Base-by-base conservation (phyloP, 2,329 filamentous ascomycete species). In the Trichophyton simii region DNA sequence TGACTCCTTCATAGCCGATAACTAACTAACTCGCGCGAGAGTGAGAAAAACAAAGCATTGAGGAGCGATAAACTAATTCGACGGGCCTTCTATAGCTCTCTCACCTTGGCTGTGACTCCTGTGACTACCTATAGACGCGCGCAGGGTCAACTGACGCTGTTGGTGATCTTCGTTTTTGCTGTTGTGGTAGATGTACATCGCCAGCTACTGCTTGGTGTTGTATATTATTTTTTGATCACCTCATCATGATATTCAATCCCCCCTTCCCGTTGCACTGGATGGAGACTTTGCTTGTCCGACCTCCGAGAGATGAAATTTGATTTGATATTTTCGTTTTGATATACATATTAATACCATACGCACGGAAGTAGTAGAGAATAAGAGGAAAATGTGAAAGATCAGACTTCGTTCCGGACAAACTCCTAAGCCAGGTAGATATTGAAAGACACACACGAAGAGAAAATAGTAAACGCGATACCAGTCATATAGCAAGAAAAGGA, bases 341-440 rank as follows among this genome's bases (percentile, higher is more conserved):
- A 52, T 54, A 54, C 50, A 54, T 54, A 31, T 54, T 34, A 54
- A 54, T 54, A 13, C 11, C 50, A 28, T 9, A 54, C 22, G 28
- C 28, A 34, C 18, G 50, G 8, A 7, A 22, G n/a, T 13, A 31
- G 15, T 5, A 31, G 7, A 54, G 5, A 34, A 31, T 13, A 15
- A 54, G 22, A 54, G 50, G 22, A 54, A 44, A 54, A 54, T 54
- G 25, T 54, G 50, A 54, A 54, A 54, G 50, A 18, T 54, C 50
- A 54, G 50, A 54, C 50, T 54, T 31, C 22, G 25, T 54, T 54
- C 50, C 50, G 15, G 48, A 54, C 22, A 54, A 44, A 54, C 50
- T 54, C 50, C 50, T 54, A 34, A 54, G 22, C 50, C 50, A 54
- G 50, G 28, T 48, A 48, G n/a, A 44, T 44, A 44, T 44, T n/a